Base-by-base conservation (phyloP, 805 yeast species). In the Yamadazyma sp. region DNA sequence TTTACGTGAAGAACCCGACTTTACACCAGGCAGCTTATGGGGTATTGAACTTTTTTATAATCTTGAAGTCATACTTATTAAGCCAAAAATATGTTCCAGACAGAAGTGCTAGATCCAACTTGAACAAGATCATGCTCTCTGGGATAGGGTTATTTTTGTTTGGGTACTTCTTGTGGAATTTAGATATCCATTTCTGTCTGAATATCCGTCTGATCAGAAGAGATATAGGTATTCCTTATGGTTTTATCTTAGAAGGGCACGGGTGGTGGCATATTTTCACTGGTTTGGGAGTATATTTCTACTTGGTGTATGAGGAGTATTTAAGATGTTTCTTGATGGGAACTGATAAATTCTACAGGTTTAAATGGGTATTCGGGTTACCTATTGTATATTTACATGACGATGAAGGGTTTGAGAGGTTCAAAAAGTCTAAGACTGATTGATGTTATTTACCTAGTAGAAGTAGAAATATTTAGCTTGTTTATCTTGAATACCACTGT, bases 211-310 rank as follows among this genome's bases (percentile, higher is more conserved):
- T 60, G 5, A 53, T 77, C 11, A 75, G 96, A 58, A 74, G 93
- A 42, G 48, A 63, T 3, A 60, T 69, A 57, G 95, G 97, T 3
- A 73, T 84, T 64, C 97, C 97, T 2, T 75, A 82, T 37, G 98
- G 98, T 1, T 75, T 88, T 44, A 47, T 91, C 3, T 67, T 91
- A 23, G 98, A 91, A 60, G 84, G 95, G 19, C 98, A 91, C 54
- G 96, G 95, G 16, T 91, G 97, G 97, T 91, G 98, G 98, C 98
- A 91, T 56, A 64, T 85, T 8, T 71, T 85, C 46, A 85, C 93
- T 0, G 95, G 95, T 0, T 66, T 80, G 14, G 96, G 97, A 2
- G 93, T 91, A 8, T 91, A 91, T 60, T 83, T 73, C 56, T 90
- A 87, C 62, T 73, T 90, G 47, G 79, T 84, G 3, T 88, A 84